Base-by-base conservation (phyloP, 306 rosid species). In the Vigna hirtella region DNA sequence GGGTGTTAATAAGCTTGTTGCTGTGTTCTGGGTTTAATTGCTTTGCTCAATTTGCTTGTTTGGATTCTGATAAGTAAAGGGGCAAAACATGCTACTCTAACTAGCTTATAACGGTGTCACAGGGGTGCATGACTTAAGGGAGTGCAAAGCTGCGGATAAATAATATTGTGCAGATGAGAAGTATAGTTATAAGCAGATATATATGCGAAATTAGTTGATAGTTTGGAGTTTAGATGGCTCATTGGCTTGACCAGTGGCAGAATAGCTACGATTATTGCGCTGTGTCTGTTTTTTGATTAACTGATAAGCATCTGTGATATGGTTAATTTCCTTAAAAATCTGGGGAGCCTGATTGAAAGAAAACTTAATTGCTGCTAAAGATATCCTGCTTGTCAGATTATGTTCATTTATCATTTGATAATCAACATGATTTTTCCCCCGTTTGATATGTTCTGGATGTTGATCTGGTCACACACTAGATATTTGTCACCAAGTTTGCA, bases 261-360 rank as follows among this genome's bases (percentile, higher is more conserved):
- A 45, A 74, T 50, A 30, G 52, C 26, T 64, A 15, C 63, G 11
- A 43, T 38, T 77, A 48, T 38, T 40, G n/a, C 62, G 53, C 16
- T 42, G 38, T 4, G 17, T 24, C 43, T 64, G 38, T 50, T 71
- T 30, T 62, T n/a, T 55, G 67, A 45, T 53, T 47, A 55, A 79
- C 72, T 42, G 40, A 71, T 47, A 65, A 43, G 59, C 53, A 59
- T 50, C 50, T 72, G 59, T 72, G n/a, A 53, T 73, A 53, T 55
- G 77, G 81, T 43, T 81, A 58, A 7, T 77, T 72, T 77, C 61
- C 51, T 72, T 77, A 65, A 79, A 61, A 71, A 57, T 43, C 43
- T 58, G 32, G 74, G 51, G 70, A 72, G 76, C 61, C 43, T 36
- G 74, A 71, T 57, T 84, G 70, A 66, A 64, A 47, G 66, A 38